phyloP scores from a whole-genome alignment of 148 eudicot species.

The Cornus controversa region DNA sequence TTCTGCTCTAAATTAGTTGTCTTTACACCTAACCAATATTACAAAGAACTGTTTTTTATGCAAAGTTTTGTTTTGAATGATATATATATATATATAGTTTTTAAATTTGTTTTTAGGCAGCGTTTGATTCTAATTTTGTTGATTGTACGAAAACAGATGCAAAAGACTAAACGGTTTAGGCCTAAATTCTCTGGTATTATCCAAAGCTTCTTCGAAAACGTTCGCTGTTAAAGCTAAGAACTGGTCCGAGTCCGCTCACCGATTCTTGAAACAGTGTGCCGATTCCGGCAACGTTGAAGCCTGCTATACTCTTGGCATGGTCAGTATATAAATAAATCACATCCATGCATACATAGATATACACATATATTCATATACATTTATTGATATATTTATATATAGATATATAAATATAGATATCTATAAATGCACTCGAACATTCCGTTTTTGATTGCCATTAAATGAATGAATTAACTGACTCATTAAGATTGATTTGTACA shows the following conservation, averaged over 20 bases:
- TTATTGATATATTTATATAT: too few species aligned
- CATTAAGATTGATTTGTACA: conserved; percentile 14
- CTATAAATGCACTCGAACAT: neutral
- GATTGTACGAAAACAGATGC: conserved; percentile 51
- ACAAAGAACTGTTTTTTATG: too few species aligned
- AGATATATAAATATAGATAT: neutral
- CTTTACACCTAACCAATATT: too few species aligned
- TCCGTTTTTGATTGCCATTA: neutral
- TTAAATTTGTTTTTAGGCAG: too few species aligned
- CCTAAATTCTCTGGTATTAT: conserved; percentile 50
- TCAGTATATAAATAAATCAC: conserved; percentile 13
- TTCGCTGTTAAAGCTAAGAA: conserved; percentile 57
- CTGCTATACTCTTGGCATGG: conserved; percentile 90
- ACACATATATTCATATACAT: too few species aligned
- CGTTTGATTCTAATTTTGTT: neutral
- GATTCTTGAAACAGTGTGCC: conserved; percentile 61
- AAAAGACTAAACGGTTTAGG: conserved; percentile 72
- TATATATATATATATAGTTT: neutral
- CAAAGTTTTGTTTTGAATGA: neutral
- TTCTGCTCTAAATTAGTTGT: neutral
- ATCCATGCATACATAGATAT: neutral
- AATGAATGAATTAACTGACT: neutral
- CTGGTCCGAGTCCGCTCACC: conserved; percentile 72
- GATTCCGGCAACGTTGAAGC: conserved; percentile 83
- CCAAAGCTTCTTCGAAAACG: conserved; percentile 54